Evolutionary conservation across 768 basidiomycete species (phyloP), one percentile per base, ranked within the genome.

Genomic region (Xerocomellus amylosporus): DNA sequence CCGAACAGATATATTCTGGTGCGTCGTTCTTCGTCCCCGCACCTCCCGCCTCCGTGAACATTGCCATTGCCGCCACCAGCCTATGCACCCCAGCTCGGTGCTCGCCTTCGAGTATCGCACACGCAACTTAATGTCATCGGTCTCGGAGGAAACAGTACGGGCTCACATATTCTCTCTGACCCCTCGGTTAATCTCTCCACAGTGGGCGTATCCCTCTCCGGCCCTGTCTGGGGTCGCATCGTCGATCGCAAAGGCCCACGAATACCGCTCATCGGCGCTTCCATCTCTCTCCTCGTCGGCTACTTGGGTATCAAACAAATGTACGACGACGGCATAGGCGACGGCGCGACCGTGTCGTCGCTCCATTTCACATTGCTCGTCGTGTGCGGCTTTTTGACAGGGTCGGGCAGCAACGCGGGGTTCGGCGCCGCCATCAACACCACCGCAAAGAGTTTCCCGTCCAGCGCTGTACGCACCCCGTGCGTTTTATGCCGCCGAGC

Each of bases 11-110:
- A 51, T 71, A 65, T 36, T 71, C 69, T 46, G 71, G 69, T 69
- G 34, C 9, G 66, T 55, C 14, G 19, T 46, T 19, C 10, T 20
- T 47, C 26, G 12, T 6, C 2, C 10, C 17, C 9, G 1, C 8
- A 14, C 2, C 12, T 33, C 4, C 5, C 19, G 3, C 22, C 30
- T 22, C 10, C 13, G 47, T 54, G 47, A 50, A 47, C 20, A 19
- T 49, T 38, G 36, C 20, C 20, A 19, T 49, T 38, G 36, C 24
- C 34, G 34, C 55, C 55, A 85, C 55, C 55, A 86, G 93, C 91
- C 19, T 97, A 94, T 67, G 84, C 88, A 2, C 93, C 93, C 0
- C 93, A 96, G 67, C 79, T 96, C 6, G 90, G 88, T 2, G 73
- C 84, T n/a, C 81, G 84, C 38, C 79, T 96, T 17, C 75, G 79